Evolutionary conservation across 1,139 yeast genomes (phyloP), one percentile per base, ranked within the genome.

Genomic region (Sugiyamaella japonica): DNA sequence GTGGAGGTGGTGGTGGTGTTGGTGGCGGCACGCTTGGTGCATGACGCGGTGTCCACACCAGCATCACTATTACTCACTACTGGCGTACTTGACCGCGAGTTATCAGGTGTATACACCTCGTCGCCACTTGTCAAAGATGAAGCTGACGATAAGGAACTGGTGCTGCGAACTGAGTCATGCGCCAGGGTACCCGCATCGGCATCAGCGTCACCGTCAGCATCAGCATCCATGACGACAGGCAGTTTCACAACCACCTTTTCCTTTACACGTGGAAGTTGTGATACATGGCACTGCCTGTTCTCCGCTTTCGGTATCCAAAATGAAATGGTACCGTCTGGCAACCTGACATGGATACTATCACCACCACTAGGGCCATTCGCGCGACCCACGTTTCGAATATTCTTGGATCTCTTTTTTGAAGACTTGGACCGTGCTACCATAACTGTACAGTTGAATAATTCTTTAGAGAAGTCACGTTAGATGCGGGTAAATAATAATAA

Each of bases 201-300:
- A 20, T 20, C 25, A 3, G 3, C 25, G 3, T 20, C 6, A 20
- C 25, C 6, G 25, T 6, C 25, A 20, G 6, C 25, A 20, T 20
- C 25, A 20, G 25, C 25, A 20, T 20, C 25, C 28, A 12, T 10
- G n/a, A 40, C 36, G 40, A n/a, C 45, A 9, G 53, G 53, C 37
- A 49, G 29, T 36, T 42, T 49, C 13, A 49, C 48, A 13, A 49
- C 41, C 7, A 49, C 38, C 25, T 42, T 43, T 25, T 49, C 48
- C 20, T 31, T 39, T 12, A 39, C 17, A 28, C 31, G 39, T 9
- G 51, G 51, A 9, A 48, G 17, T 20, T 45, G 40, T 5, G 40
- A 39, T 7, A 40, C 16, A 8, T 28, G 10, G 3, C 13, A 23
- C 13, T 32, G 28, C 6, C 12, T 12, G n/a, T 48, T 39, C n/a